Evolutionary conservation across 495 filamentous ascomycete species (phyloP).

Genomic region (Aspergillus bertholletiae): DNA sequence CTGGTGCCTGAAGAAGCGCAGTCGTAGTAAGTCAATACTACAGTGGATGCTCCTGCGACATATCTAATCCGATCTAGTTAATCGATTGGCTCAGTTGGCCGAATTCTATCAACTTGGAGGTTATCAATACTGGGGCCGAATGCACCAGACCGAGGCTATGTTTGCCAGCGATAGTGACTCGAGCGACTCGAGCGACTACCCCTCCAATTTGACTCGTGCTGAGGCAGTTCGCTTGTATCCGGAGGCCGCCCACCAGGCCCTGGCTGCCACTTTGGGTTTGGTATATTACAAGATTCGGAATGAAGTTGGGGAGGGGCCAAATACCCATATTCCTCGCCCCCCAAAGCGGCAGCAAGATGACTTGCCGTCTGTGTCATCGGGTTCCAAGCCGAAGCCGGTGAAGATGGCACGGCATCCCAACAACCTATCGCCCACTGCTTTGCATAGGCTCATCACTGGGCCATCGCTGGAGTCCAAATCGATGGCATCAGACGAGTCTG

Average conservation of each 20-base stretch:
- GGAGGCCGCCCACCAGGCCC: conserved; percentile 39
- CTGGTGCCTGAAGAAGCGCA: conserved; percentile 43
- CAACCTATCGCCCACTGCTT: conserved; percentile 29
- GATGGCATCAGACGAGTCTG: conserved; percentile 31
- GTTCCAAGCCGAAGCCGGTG: conserved; percentile 33
- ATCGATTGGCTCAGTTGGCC: conserved; percentile 38
- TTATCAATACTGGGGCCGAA: conserved; percentile 37
- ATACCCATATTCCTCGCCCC: conserved; percentile 23
- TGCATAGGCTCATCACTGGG: conserved; percentile 33
- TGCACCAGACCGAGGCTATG: conserved; percentile 25
- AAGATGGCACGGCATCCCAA: conserved; percentile 34
- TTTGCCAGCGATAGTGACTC: conserved; percentile 36
- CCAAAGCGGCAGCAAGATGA: conserved; percentile 39
- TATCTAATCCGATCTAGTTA: conserved; percentile 27
- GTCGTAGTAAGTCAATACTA: conserved; percentile 31
- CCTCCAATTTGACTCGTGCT: conserved; percentile 26
- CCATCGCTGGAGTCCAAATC: conserved; percentile 36
- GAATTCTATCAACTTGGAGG: conserved; percentile 41
- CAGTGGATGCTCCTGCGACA: neutral
- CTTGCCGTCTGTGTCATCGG: conserved; percentile 24
- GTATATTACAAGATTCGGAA: conserved; percentile 44
- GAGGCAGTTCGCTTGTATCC: conserved; percentile 35
- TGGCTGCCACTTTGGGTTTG: conserved; percentile 38
- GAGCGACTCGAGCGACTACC: conserved; percentile 35
- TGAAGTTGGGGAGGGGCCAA: conserved; percentile 34